Conservation (phyloP, 2,329 filamentous ascomycete genomes). For the Fusarium subglutinans region DNA sequence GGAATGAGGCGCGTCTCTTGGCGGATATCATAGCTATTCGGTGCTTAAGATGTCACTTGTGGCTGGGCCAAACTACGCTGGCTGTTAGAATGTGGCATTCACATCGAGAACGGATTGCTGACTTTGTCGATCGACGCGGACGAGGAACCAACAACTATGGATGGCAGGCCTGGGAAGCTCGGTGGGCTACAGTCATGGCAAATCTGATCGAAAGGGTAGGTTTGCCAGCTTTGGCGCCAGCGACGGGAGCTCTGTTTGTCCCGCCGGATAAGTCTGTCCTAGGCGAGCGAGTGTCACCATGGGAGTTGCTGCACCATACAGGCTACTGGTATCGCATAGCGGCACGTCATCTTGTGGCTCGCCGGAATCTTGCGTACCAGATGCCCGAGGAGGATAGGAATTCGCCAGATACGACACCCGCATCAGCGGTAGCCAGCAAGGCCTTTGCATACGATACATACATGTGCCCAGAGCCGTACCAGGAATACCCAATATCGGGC, state of each 20-base stretch:
- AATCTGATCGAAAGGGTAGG: constrained; percentile 65
- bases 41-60: constrained; percentile 82
- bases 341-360: constrained; percentile 63
- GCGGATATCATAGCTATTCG: constrained; percentile 85
- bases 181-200: constrained; percentile 72
- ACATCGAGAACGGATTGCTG: constrained; percentile 78
- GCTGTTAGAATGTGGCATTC: constrained; percentile 83
- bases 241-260: constrained; percentile 58
- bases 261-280: constrained; percentile 67
- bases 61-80: constrained; percentile 79
- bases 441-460: constrained; percentile 72
- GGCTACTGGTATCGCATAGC: constrained; percentile 74
- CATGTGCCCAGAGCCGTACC: constrained; percentile 70
- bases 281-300: constrained; percentile 68
- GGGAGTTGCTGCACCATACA: constrained; percentile 71
- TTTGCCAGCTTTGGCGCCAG: constrained; percentile 59
- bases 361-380: constrained; percentile 62
- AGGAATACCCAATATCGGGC: constrained; percentile 64
- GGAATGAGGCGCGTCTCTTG: constrained; percentile 90
- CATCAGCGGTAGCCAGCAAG: constrained; percentile 58
- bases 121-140: constrained; percentile 83
- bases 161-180: constrained; percentile 92
- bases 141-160: constrained; percentile 90
- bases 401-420: constrained; percentile 58
- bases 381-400: constrained; percentile 68